phyloP scores from a whole-genome alignment of 441 rosid species.

The Eruca vesicaria region DNA sequence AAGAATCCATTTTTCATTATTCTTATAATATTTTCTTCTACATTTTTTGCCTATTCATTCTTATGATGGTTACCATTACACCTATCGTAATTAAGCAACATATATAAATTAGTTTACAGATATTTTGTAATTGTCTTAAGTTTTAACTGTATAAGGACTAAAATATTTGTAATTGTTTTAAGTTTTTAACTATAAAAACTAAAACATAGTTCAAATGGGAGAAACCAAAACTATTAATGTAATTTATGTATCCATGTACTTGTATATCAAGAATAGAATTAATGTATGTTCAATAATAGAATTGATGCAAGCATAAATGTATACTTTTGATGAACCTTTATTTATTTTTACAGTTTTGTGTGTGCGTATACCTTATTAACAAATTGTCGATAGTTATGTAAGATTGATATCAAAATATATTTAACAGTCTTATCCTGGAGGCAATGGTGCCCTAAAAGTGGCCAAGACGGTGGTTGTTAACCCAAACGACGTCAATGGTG shows the following conservation, averaged over 20 bases:
- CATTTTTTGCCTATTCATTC: too few species aligned
- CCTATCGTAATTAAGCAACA: not conserved
- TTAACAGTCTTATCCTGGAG: conserved; percentile 25
- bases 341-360: not conserved
- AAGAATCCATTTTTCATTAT: too few species aligned
- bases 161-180: not conserved
- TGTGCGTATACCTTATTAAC: not conserved
- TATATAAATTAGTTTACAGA: not conserved
- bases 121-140: not conserved
- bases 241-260: too few species aligned
- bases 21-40: too few species aligned
- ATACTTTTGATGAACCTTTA: not conserved
- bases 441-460: conserved; percentile 27
- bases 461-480: conserved; percentile 47
- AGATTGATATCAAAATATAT: not conserved
- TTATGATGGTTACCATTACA: too few species aligned
- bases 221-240: not conserved
- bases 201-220: not conserved
- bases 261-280: too few species aligned
- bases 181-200: not conserved
- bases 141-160: not conserved
- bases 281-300: too few species aligned
- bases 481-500: conserved; percentile 39
- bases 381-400: not conserved
- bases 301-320: not conserved